A percentile compares a stretch with the other conserved stretches of the same genome.
phyloP scores from a whole-genome alignment of 306 rosid species.

The Abrus pulchellus region DNA sequence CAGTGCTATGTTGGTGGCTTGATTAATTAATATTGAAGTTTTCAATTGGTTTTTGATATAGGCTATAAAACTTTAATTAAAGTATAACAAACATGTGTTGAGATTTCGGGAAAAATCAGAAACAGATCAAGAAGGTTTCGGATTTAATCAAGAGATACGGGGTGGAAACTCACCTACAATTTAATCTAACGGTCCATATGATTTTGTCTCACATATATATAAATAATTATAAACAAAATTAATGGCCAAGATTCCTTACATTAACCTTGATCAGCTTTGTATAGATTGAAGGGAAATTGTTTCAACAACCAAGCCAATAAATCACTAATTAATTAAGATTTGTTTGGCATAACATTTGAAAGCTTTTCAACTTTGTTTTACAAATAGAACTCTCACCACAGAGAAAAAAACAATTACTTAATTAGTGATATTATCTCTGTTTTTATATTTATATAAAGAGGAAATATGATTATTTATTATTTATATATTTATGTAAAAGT shows the following conservation, averaged over 20 bases:
- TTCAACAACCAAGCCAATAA: too few species aligned
- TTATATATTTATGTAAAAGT: too few species aligned
- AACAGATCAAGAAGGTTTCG: not conserved
- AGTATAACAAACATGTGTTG: not conserved
- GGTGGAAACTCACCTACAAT: constrained; percentile 8
- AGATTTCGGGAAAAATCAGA: not conserved
- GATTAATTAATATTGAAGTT: constrained; percentile 1
- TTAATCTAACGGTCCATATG: not conserved
- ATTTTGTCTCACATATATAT: not conserved
- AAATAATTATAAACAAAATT: not conserved
- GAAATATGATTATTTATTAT: too few species aligned
- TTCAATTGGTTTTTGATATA: not conserved
- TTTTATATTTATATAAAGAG: too few species aligned
- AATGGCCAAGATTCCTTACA: not conserved
- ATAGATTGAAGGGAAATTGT: not conserved
- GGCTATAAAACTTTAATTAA: not conserved
- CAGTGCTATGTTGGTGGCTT: not conserved
- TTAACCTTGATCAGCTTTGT: not conserved
- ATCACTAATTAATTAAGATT: too few species aligned
- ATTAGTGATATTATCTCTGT: too few species aligned
- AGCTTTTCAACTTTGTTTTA: too few species aligned
- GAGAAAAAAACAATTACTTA: too few species aligned
- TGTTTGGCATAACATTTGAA: too few species aligned
- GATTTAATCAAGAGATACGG: not conserved
- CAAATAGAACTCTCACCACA: too few species aligned